Percentiles rank a stretch among this genome's conserved stretches.
These are phyloP conservation scores for Cercospora sp. DNA, from an alignment of 2,329 filamentous ascomycete species.

Conservation along the genomic window DNA sequence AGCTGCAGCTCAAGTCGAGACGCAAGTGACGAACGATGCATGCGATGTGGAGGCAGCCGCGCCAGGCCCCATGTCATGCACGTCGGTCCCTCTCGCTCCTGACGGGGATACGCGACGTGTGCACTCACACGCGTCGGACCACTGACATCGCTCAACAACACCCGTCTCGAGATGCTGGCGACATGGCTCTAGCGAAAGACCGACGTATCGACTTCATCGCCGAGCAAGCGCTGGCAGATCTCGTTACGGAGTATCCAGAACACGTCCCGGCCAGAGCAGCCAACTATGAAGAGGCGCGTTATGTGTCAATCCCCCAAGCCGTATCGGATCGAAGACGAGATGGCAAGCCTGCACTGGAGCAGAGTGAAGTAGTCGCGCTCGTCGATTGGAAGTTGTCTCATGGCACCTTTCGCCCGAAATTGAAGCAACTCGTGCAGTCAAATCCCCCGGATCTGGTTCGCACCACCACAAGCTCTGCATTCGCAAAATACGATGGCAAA, in stretches of 20 bases:
- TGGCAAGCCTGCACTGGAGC: slow-evolving; percentile 46
- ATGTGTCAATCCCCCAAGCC: slow-evolving; percentile 49
- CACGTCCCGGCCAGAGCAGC: slow-evolving; percentile 43
- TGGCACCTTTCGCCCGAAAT: slow-evolving; percentile 52
- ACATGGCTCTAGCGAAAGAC: slow-evolving; percentile 12
- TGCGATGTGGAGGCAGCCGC: neutral
- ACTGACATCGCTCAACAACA: neutral
- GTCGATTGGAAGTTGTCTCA: slow-evolving; percentile 71
- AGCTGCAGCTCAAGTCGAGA: neutral
- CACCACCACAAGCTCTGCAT: slow-evolving; percentile 54
- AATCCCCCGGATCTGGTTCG: slow-evolving; percentile 56
- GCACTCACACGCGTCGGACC: neutral
- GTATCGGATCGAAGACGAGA: slow-evolving; percentile 15
- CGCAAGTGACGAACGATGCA: neutral
- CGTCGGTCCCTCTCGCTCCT: neutral
- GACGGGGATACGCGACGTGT: neutral
- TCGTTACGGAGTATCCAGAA: slow-evolving; percentile 32
- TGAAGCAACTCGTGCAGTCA: slow-evolving; percentile 53
- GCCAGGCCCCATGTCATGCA: neutral
- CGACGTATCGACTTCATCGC: slow-evolving; percentile 28
- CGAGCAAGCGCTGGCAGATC: slow-evolving; percentile 24
- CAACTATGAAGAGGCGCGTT: slow-evolving; percentile 62
- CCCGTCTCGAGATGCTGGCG: neutral
- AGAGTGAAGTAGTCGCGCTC: slow-evolving; percentile 60
- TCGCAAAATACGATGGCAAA: slow-evolving; percentile 47